Conservation (phyloP, 176 grass and related monocot species). For the Cocos nucifera region DNA sequence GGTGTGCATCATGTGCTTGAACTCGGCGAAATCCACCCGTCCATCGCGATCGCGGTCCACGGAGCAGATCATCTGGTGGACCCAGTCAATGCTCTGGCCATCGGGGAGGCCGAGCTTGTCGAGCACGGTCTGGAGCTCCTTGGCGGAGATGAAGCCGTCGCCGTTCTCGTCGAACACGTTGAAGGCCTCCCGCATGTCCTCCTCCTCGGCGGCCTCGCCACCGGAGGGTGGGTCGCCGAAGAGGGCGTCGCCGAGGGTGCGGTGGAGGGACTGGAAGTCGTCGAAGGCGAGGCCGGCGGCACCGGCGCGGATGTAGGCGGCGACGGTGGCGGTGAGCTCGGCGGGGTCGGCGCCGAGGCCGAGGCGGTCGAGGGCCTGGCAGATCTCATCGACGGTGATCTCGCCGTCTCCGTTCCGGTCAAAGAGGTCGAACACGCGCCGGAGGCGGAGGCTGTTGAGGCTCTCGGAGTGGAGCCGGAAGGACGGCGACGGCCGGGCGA, state of each 20-base stretch:
- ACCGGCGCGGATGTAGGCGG: slow-evolving; percentile 12
- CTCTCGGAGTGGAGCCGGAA: slow-evolving; percentile 25
- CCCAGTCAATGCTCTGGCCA: slow-evolving; percentile 20
- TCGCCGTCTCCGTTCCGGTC: slow-evolving; percentile 19
- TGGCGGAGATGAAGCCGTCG: slow-evolving; percentile 30
- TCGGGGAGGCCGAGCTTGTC: slow-evolving; percentile 25
- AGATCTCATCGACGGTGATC: slow-evolving; percentile 8
- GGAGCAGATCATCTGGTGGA: slow-evolving; percentile 32
- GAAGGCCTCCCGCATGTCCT: slow-evolving; percentile 31
- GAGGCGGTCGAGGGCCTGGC: slow-evolving; percentile 8
- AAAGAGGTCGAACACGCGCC: slow-evolving; percentile 27
- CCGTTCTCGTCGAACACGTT: slow-evolving; percentile 34
- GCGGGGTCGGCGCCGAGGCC: slow-evolving; percentile 8
- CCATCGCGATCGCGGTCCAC: slow-evolving; percentile 24
- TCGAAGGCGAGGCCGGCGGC: slow-evolving; percentile 24
- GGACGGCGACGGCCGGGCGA: slow-evolving; percentile 11
- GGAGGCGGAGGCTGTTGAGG: slow-evolving; percentile 25
- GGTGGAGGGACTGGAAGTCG: slow-evolving; percentile 26
- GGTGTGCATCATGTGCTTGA: slow-evolving; percentile 31
- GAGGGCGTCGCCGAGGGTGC: slow-evolving; percentile 17
- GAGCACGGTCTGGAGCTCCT: slow-evolving; percentile 28
- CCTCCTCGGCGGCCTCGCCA: background rate
- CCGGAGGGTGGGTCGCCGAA: background rate
- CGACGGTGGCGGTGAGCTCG: slow-evolving; percentile 6
- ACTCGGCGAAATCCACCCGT: slow-evolving; percentile 28